Conservation (phyloP, 192 early-diverging fungal species). For the Paraglomus brasilianum region DNA sequence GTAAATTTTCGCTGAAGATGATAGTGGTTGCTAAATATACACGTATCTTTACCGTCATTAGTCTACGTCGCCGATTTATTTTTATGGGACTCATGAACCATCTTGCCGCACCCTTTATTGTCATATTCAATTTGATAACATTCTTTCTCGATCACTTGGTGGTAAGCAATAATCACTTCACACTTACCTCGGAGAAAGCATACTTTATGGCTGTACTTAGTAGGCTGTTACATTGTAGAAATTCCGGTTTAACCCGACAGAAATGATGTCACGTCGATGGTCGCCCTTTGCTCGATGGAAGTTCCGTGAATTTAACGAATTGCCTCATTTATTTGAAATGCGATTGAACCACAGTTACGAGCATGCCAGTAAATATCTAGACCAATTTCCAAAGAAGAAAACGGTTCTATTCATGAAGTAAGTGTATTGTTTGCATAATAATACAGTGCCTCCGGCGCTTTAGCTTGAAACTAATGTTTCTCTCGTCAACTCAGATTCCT, state of each 20-base stretch:
- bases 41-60: slow-evolving; percentile 31
- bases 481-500: slow-evolving; percentile 63
- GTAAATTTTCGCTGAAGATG: slow-evolving; percentile 24
- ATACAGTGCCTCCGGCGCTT: background rate
- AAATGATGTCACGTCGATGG: slow-evolving; percentile 77
- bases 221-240: slow-evolving; percentile 50
- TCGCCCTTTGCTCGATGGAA: slow-evolving; percentile 88
- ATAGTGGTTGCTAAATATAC: slow-evolving; percentile 13
- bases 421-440: background rate
- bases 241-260: slow-evolving; percentile 77
- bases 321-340: slow-evolving; percentile 82
- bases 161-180: slow-evolving; percentile 48
- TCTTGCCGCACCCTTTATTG: slow-evolving; percentile 84
- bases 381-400: slow-evolving; percentile 87
- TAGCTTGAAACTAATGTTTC: background rate
- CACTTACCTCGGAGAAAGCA: slow-evolving; percentile 1
- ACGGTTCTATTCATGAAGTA: slow-evolving; percentile 72
- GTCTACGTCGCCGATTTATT: slow-evolving; percentile 73
- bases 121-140: slow-evolving; percentile 74
- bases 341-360: slow-evolving; percentile 75
- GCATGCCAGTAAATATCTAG: slow-evolving; percentile 77
- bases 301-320: slow-evolving; percentile 97
- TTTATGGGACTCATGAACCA: slow-evolving; percentile 87
- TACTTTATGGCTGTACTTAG: background rate
- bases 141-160: slow-evolving; percentile 95